Evolutionary conservation across 75 land plant genomes (phyloP).

Genomic region (Sequoia sempervirens): DNA sequence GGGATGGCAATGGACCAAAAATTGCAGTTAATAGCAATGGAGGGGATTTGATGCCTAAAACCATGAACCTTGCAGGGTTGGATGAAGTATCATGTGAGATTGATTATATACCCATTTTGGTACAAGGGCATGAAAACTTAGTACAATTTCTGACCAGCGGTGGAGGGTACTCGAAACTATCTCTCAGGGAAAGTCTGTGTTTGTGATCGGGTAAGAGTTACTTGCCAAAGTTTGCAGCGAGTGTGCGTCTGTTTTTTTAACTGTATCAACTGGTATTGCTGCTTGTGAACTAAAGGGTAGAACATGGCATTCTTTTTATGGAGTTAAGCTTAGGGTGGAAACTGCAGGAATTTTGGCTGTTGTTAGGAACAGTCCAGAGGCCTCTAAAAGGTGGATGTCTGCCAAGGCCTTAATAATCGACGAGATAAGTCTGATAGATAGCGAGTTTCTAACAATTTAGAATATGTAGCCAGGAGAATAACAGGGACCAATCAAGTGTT

Average conservation of each 20-base stretch:
- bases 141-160: conserved; percentile 34
- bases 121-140: not conserved
- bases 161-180: conserved; percentile 35
- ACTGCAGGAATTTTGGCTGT: conserved; percentile 15
- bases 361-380: conserved; percentile 25
- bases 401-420: conserved; percentile 67
- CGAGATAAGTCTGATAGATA: conserved; percentile 76
- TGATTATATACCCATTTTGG: not conserved
- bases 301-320: conserved; percentile 75
- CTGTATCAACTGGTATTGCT: conserved; percentile 76
- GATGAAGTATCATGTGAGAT: not conserved
- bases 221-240: conserved; percentile 36
- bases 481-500: conserved; percentile 19
- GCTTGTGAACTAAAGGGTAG: conserved; percentile 63
- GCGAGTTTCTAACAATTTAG: conserved; percentile 53
- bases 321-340: conserved; percentile 37
- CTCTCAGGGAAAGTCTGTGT: conserved; percentile 46
- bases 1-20: not conserved
- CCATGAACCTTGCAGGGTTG: not conserved
- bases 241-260: conserved; percentile 41
- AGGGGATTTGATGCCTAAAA: no score
- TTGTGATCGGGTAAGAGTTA: conserved; percentile 75
- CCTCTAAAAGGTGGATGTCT: conserved; percentile 36
- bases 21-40: not conserved
- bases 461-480: conserved; percentile 45